Conservation (phyloP, 345 rosid genomes). For the Arabidopsis thaliana region DNA sequence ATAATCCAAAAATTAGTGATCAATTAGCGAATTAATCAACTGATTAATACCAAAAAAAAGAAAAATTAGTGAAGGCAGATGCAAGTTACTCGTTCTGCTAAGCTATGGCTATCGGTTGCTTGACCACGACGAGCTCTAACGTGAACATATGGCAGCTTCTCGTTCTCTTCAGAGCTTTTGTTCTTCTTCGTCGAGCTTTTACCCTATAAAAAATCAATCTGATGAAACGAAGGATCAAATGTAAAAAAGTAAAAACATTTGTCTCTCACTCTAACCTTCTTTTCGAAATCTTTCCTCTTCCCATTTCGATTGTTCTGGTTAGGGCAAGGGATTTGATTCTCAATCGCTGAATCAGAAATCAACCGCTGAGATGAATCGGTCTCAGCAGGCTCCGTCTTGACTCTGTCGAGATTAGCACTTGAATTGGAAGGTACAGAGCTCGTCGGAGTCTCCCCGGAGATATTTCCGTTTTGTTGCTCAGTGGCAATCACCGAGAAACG, state of each 20-base stretch:
- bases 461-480: slow-evolving; percentile 38
- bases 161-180: slow-evolving; percentile 58
- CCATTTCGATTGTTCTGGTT: slow-evolving; percentile 35
- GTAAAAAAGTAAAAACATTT: not conserved
- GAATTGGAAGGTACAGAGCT: slow-evolving; percentile 46
- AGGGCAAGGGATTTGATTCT: slow-evolving; percentile 34
- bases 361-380: slow-evolving; percentile 49
- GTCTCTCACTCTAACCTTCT: slow-evolving; percentile 50
- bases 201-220: slow-evolving; percentile 39
- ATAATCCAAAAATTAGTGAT: slow-evolving; percentile 22
- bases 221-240: not conserved
- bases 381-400: slow-evolving; percentile 52
- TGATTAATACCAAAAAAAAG: slow-evolving; percentile 28
- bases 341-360: slow-evolving; percentile 46
- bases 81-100: slow-evolving; percentile 69
- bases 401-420: slow-evolving; percentile 48
- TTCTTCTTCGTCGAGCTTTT: slow-evolving; percentile 68
- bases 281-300: slow-evolving; percentile 65
- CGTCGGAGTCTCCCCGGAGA: slow-evolving; percentile 45
- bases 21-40: slow-evolving; percentile 22
- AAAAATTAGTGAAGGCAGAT: not conserved
- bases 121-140: slow-evolving; percentile 84
- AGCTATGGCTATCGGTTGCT: slow-evolving; percentile 84
- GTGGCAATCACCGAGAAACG: slow-evolving; percentile 47
- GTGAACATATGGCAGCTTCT: slow-evolving; percentile 74